phyloP scores from a whole-genome alignment of 176 grass and related monocot genomes.

The Triticum dicoccoides region DNA sequence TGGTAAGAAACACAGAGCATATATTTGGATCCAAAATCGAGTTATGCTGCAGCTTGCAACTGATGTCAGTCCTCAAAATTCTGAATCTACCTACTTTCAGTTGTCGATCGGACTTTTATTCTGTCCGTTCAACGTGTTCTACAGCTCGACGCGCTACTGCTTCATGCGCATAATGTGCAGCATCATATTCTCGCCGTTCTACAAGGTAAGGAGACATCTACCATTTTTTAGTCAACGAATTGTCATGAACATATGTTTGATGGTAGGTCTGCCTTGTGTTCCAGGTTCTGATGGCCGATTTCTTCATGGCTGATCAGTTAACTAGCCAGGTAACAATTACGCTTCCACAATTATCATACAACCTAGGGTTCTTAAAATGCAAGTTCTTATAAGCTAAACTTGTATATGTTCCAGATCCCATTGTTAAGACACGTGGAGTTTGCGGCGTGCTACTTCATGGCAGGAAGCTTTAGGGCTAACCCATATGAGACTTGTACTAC shows the following conservation, averaged over 20 bases:
- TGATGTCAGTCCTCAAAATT: background rate
- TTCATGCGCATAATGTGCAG: slow-evolving; percentile 82
- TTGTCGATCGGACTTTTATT: slow-evolving; percentile 49
- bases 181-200: slow-evolving; percentile 80
- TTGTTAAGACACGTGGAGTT: slow-evolving; percentile 85
- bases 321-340: slow-evolving; percentile 68
- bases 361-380: background rate
- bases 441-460: slow-evolving; percentile 86
- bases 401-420: slow-evolving; percentile 46
- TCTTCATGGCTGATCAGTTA: slow-evolving; percentile 99
- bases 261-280: background rate
- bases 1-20: slow-evolving; percentile 45
- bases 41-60: too few relatives aligned
- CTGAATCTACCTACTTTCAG: slow-evolving; percentile 32
- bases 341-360: background rate
- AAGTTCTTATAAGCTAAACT: background rate
- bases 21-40: background rate
- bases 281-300: slow-evolving; percentile 92
- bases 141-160: slow-evolving; percentile 71
- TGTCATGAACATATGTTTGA: background rate
- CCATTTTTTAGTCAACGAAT: background rate
- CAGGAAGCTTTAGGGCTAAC: slow-evolving; percentile 50
- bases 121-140: slow-evolving; percentile 88
- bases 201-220: slow-evolving; percentile 43
- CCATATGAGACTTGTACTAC: slow-evolving; percentile 51